phyloP scores from a whole-genome alignment of 2,329 filamentous ascomycete genomes.

The Penicillium sp. region DNA sequence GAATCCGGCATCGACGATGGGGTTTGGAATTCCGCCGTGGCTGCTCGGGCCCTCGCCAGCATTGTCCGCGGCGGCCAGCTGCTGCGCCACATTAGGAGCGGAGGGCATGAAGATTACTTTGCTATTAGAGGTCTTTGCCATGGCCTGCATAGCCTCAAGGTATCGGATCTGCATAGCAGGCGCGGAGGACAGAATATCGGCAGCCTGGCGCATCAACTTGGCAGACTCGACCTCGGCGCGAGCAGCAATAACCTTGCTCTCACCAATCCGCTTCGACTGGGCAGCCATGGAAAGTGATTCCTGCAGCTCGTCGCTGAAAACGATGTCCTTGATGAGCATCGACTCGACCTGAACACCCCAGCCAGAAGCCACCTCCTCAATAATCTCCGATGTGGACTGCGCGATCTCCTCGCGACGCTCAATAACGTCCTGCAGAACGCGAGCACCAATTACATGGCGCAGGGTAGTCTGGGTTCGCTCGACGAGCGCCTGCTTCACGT shows the following conservation, averaged over 20 bases:
- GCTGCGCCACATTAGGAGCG: slow-evolving; percentile 52
- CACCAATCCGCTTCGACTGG: slow-evolving; percentile 96
- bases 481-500: slow-evolving; percentile 90
- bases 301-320: slow-evolving; percentile 93
- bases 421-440: slow-evolving; percentile 95
- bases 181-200: slow-evolving; percentile 84
- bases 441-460: slow-evolving; percentile 90
- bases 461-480: slow-evolving; percentile 98
- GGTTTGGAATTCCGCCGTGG: slow-evolving; percentile 38
- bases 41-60: slow-evolving; percentile 54
- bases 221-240: slow-evolving; percentile 94
- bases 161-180: slow-evolving; percentile 98
- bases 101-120: slow-evolving; percentile 81
- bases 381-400: slow-evolving; percentile 91
- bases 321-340: slow-evolving; percentile 99
- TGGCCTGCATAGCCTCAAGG: slow-evolving; percentile 96
- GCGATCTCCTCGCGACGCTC: slow-evolving; percentile 97
- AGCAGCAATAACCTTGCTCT: slow-evolving; percentile 96
- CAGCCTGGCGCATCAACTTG: slow-evolving; percentile 78
- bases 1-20: slow-evolving; percentile 56
- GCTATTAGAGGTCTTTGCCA: slow-evolving; percentile 87
- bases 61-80: slow-evolving; percentile 47
- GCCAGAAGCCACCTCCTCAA: slow-evolving; percentile 85
- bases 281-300: slow-evolving; percentile 97
- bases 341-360: slow-evolving; percentile 97